A percentile compares a stretch with the other conserved stretches of the same genome.
phyloP scores from a whole-genome alignment of 345 rosid genomes.

The Rhodamnia argentea region DNA sequence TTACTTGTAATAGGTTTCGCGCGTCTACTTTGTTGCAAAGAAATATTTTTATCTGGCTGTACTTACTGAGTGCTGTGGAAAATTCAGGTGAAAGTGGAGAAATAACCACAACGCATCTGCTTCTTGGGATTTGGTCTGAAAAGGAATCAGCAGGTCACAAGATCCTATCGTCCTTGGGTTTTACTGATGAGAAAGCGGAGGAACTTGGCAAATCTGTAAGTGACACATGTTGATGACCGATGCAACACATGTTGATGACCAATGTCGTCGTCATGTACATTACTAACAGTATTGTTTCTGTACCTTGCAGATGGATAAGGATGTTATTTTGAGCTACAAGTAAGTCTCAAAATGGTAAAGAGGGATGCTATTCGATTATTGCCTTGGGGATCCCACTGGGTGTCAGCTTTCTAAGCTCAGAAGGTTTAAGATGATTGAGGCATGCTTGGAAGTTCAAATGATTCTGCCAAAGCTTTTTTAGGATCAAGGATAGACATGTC shows the following conservation, averaged over 20 bases:
- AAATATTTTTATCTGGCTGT: neutral
- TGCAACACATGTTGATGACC: neutral
- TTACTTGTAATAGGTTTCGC: neutral
- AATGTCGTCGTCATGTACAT: neutral
- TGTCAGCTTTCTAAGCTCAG: neutral
- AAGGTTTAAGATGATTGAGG: neutral
- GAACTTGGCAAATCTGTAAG: slow-evolving; percentile 62
- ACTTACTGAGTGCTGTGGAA: neutral
- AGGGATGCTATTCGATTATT: neutral
- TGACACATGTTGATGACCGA: neutral
- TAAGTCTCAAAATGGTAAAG: neutral
- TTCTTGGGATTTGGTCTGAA: slow-evolving; percentile 80
- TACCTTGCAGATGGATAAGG: slow-evolving; percentile 52
- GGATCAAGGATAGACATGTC: neutral
- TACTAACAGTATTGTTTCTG: neutral
- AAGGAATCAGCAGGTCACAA: slow-evolving; percentile 69
- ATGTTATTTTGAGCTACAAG: slow-evolving; percentile 10
- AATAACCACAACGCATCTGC: slow-evolving; percentile 61
- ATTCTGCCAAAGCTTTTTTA: neutral
- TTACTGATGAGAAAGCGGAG: slow-evolving; percentile 73
- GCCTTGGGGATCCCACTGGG: neutral
- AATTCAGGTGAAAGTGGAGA: slow-evolving; percentile 68
- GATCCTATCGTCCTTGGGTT: slow-evolving; percentile 54
- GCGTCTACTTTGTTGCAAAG: neutral
- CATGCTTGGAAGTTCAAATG: neutral